Evolutionary conservation across 2,329 filamentous ascomycete genomes (phyloP).

Genomic region (Leptographium procerum): DNA sequence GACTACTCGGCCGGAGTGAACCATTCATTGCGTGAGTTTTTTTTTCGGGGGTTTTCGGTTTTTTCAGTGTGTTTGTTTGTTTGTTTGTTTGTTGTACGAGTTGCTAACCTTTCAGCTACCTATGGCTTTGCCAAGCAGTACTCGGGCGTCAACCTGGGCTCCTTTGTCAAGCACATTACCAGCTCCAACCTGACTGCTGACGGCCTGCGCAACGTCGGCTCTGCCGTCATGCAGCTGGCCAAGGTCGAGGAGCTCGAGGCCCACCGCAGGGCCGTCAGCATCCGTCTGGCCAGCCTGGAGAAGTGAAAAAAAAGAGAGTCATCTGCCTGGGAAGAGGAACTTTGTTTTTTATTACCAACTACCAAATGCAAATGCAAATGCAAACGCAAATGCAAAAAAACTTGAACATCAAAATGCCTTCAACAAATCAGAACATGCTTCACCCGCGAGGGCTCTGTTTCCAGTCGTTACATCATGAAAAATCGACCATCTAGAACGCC

Average conservation of each 20-base stretch:
- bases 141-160: conserved; percentile 89
- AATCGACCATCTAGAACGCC: neutral
- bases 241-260: conserved; percentile 92
- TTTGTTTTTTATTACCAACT: no score
- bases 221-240: conserved; percentile 87
- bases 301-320: no score
- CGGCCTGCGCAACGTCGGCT: conserved; percentile 74
- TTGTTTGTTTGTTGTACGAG: neutral
- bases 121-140: conserved; percentile 99
- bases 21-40: conserved; percentile 79
- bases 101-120: conserved; percentile 50
- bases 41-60: neutral
- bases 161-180: conserved; percentile 97
- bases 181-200: conserved; percentile 80
- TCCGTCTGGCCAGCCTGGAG: conserved; percentile 43
- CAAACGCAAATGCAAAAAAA: neutral
- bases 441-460: neutral
- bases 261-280: conserved; percentile 79
- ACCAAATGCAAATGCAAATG: no score
- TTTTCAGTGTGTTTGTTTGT: neutral
- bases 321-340: no score
- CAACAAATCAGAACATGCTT: neutral
- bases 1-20: conserved; percentile 98
- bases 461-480: neutral
- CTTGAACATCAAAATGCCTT: neutral